Evolutionary conservation across 352 stramenopile genomes (phyloP).

Genomic region (Elongisporangium undulatum): DNA sequence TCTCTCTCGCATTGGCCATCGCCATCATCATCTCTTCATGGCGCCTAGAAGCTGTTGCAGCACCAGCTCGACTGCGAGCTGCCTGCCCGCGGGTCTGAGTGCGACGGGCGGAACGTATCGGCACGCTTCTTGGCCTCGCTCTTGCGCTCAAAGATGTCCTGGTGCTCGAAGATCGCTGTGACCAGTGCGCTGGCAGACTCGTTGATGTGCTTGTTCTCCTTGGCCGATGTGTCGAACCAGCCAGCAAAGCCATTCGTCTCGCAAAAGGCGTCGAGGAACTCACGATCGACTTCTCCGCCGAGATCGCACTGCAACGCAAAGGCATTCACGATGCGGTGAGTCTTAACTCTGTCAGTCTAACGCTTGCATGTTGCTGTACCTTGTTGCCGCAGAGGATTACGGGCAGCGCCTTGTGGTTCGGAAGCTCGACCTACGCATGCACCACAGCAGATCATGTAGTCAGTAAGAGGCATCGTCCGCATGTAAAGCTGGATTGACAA

Average conservation of each 20-base stretch:
- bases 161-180: conserved; percentile 67
- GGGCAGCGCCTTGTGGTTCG: conserved; percentile 88
- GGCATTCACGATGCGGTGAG: not conserved
- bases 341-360: not conserved
- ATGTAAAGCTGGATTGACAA: conserved; percentile 1
- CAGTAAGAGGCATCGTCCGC: not conserved
- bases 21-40: not conserved
- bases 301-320: conserved; percentile 68
- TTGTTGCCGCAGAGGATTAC: conserved; percentile 94
- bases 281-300: conserved; percentile 62
- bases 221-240: conserved; percentile 93
- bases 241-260: conserved; percentile 88
- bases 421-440: conserved; percentile 61
- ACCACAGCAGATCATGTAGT: not conserved
- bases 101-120: conserved; percentile 74
- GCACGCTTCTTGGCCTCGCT: conserved; percentile 59
- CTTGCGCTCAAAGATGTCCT: conserved; percentile 87
- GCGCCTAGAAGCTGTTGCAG: conserved; percentile 80
- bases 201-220: conserved; percentile 91
- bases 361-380: conserved; percentile 18
- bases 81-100: conserved; percentile 32
- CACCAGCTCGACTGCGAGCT: conserved; percentile 57
- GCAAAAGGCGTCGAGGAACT: conserved; percentile 86
- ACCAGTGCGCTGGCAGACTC: conserved; percentile 84
- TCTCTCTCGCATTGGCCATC: not conserved